Base-by-base conservation (phyloP, 495 filamentous ascomycete genomes). In the Neurospora sp. region DNA sequence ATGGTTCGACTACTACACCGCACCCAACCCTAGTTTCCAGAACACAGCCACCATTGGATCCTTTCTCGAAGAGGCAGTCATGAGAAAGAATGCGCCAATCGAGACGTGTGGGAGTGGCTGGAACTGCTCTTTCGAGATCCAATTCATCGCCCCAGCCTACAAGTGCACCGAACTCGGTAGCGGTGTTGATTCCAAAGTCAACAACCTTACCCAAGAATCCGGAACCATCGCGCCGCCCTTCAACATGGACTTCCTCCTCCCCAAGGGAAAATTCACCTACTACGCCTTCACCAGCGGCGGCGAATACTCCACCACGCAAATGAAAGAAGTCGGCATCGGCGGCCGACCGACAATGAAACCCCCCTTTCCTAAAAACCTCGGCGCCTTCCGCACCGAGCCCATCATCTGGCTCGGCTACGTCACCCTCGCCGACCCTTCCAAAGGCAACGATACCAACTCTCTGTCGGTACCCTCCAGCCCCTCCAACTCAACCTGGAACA, bases 1-100 rank as follows among this genome's bases (percentile, higher is more conserved):
- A 37, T 82, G 80, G 80, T 81, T 82, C 40, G 82, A 84, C 71
- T 84, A 84, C 42, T 83, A 79, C 70, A 81, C 80, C 2, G 76
- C 72, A 18, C 72, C 80, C 1, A 76, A 44, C 42, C 78, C 78
- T 5, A 74, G 62, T 8, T 76, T 82, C 31, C 70, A 72, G 59
- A 77, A 77, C 27, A 75, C 77, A 9, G 73, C 77, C 46, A 79
- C 78, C 5, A 75, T 80, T 7, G 77, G 78, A 7, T 80, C 80
- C n/a, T 83, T 75, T 14, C 71, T 80, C 69, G 79, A 76, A 18
- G 73, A 80, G 69, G 74, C 77, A 1, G 74, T 84, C 11, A 71
- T 73, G 39, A 72, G 74, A 39, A 79, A 72, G 69, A 75, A 76
- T 31, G 78, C 75, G 3, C 75, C 73, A 40, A 66, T 76, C 14